phyloP scores from a whole-genome alignment of 495 filamentous ascomycete species.

The Neurospora sp. region DNA sequence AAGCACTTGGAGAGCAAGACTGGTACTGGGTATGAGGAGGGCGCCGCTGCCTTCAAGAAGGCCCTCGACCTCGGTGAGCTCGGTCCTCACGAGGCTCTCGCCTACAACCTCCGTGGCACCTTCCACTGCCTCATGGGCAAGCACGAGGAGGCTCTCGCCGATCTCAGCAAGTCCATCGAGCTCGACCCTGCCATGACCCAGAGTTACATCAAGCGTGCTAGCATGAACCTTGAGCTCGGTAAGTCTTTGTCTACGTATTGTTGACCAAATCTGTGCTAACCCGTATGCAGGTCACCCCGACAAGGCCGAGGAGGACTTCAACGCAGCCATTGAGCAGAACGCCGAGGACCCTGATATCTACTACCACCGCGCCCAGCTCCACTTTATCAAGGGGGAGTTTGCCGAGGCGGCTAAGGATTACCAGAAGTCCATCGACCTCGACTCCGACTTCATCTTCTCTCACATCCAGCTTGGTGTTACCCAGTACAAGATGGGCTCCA shows the following conservation, averaged over 20 bases:
- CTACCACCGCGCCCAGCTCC: slow-evolving; percentile 96
- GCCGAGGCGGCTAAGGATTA: slow-evolving; percentile 93
- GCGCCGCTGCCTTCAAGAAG: slow-evolving; percentile 73
- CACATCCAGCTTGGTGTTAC: slow-evolving; percentile 99
- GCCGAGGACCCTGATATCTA: slow-evolving; percentile 91
- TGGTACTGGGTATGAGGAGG: slow-evolving; percentile 79
- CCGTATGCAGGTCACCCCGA: slow-evolving; percentile 63
- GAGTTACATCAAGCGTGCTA: slow-evolving; percentile 97
- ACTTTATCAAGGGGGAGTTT: slow-evolving; percentile 95
- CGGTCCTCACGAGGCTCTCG: slow-evolving; percentile 73
- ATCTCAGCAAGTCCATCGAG: slow-evolving; percentile 86
- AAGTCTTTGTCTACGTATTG: slow-evolving; percentile 21
- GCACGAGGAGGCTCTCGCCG: slow-evolving; percentile 66
- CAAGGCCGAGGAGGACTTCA: slow-evolving; percentile 78
- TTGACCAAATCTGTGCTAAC: background rate
- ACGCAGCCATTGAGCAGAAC: slow-evolving; percentile 75
- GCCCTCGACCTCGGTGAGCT: slow-evolving; percentile 72
- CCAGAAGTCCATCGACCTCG: slow-evolving; percentile 96
- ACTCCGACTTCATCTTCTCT: slow-evolving; percentile 93
- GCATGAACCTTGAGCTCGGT: slow-evolving; percentile 95
- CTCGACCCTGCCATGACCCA: slow-evolving; percentile 80
- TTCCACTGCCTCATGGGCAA: slow-evolving; percentile 89
- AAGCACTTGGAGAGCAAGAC: slow-evolving; percentile 74
- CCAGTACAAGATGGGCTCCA: slow-evolving; percentile 99
- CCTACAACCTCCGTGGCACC: slow-evolving; percentile 92